Evolutionary conservation across 1,139 yeast genomes (phyloP), one percentile per base, ranked within the genome.

Genomic region (Pichia cactophila): DNA sequence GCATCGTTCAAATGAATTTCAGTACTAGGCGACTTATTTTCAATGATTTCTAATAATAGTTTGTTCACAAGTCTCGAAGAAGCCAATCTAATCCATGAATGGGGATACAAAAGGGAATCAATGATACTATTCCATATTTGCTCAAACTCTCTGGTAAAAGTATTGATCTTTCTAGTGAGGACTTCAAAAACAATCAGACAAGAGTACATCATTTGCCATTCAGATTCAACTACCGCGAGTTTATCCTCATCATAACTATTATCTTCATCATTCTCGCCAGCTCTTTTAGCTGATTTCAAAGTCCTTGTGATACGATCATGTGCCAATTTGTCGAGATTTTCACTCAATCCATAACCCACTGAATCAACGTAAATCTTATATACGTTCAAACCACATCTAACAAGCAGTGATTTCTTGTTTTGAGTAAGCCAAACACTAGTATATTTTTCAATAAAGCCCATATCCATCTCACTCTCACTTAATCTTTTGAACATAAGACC

Each of bases 61-160:
- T 69, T 62, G 1, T 83, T 81, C 40, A 82, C 65, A 44, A 88
- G 69, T 47, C 90, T 73, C n/a, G 84, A 70, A 0, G 95, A 69
- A 5, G 78, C 71, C 50, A 86, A 71, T 60, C 97, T 79, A 12
- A 90, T 85, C 97, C 97, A 90, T 0, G 95, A 75, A 64, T 90
- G 97, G 2, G 97, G 97, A 64, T 79, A 92, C 47, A 90, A 69
- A 54, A 89, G 70, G 28, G 81, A 69, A 12, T 74, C 75, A 31
- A 80, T 71, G 6, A 85, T 69, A 23, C 68, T 65, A 12, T 63
- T 60, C 92, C 94, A 85, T 12, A 77, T 58, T 37, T 65, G 70
- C 35, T 48, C 49, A 57, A 65, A 74, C 8, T 49, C 50, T 1
- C 50, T 51, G 1, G 53, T 47, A 23, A 53, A 58, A 28, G 74